These are phyloP conservation scores for Paramecium caudatum DNA, from an alignment of 73 alveolate species.

Conservation along the genomic window DNA sequence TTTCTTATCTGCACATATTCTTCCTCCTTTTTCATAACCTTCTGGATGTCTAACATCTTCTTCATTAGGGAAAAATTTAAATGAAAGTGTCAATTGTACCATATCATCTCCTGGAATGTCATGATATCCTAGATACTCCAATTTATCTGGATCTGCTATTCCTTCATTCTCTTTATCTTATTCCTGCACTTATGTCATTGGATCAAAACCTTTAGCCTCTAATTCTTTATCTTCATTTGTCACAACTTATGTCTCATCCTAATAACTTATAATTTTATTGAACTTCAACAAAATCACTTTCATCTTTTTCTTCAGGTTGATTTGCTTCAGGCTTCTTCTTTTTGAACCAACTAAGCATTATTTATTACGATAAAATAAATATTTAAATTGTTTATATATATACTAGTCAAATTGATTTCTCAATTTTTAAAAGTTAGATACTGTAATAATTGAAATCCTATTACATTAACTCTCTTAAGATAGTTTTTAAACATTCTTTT, in stretches of 20 bases:
- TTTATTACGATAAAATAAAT: slow-evolving; percentile 9
- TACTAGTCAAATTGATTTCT: background rate
- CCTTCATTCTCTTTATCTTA: slow-evolving; percentile 74
- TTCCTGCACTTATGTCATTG: slow-evolving; percentile 65
- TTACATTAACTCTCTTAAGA: background rate
- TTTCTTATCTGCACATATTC: slow-evolving; percentile 80
- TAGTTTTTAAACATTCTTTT: background rate
- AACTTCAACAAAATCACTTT: slow-evolving; percentile 42
- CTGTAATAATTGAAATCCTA: background rate
- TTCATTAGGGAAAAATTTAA: slow-evolving; percentile 67
- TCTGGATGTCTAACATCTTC: slow-evolving; percentile 72
- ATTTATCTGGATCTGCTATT: slow-evolving; percentile 70
- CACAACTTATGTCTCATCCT: slow-evolving; percentile 50
- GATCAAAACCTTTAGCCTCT: slow-evolving; percentile 75
- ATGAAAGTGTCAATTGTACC: slow-evolving; percentile 41
- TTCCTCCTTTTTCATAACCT: slow-evolving; percentile 76
- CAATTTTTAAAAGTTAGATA: background rate
- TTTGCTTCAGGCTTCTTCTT: slow-evolving; percentile 70
- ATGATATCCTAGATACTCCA: slow-evolving; percentile 70
- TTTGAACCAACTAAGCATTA: slow-evolving; percentile 76
- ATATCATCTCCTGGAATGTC: slow-evolving; percentile 64
- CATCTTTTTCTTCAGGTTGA: slow-evolving; percentile 55
- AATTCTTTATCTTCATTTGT: slow-evolving; percentile 75
- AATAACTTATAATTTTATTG: background rate
- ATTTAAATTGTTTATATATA: background rate